Base-by-base conservation (phyloP, 164 flowering plant genomes). In the Berberis thunbergii region DNA sequence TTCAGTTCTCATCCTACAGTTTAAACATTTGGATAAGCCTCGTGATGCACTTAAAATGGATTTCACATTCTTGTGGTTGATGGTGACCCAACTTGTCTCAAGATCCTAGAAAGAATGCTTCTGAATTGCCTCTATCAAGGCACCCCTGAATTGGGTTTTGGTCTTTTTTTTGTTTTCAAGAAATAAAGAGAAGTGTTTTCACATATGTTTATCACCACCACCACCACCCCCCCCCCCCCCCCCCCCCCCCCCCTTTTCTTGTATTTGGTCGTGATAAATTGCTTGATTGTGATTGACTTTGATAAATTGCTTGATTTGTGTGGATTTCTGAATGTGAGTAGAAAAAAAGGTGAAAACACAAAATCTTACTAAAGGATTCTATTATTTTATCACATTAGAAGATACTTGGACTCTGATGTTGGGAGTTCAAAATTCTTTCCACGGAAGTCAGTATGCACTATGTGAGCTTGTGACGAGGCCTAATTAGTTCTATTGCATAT, bases 31-130 rank as follows among this genome's bases (percentile, higher is more conserved):
- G 26, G 26, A 26, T 26, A 26, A 26, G 26, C 26, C 26, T 26
- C 26, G 26, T 26, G 26, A 26, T 26, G 26, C 26, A 0, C 26
- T 26, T 26, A 26, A 26, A 26, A 26, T 26, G 26, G 26, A 26
- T 26, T 26, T 26, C 26, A 26, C 26, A 26, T 91, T 4, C 80
- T 91, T 42, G 91, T 85, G n/a, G 97, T 91, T n/a, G 97, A 90
- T 74, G 92, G 86, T 72, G 97, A 87, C 72, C 87, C 83, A 0
- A 87, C 89, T 43, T 90, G 93, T 68, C 86, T 91, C 40, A 76
- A 48, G 73, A 85, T 86, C 69, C 75, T 91, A 52, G 91, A 86
- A 69, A 88, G 71, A 79, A 91, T 91, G 97, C 89, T 91, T 10
- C 66, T 61, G 46, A 74, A 61, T 12, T 91, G 95, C 50, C 78